Percentiles rank a stretch among this genome's conserved stretches.
Conservation (phyloP, 2,329 filamentous ascomycete species). For the Hypoxylon sp. region DNA sequence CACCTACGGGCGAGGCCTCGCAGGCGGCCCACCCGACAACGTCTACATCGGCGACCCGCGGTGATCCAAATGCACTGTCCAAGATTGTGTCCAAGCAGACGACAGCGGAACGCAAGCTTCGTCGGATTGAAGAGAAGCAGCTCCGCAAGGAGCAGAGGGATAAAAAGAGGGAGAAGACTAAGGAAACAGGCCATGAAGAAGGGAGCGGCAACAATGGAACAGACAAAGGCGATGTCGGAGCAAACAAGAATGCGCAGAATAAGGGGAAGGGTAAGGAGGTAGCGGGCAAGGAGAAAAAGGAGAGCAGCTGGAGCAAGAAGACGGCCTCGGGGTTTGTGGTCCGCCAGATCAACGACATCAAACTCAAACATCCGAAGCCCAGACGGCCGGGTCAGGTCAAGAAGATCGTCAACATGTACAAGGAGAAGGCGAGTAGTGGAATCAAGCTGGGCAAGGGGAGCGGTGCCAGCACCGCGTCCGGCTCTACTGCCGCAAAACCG, state of each 20-base stretch:
- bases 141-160: conserved; percentile 35
- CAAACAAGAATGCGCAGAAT: conserved; percentile 11
- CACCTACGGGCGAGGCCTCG: background rate
- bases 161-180: conserved; percentile 32
- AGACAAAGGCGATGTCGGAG: background rate
- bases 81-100: conserved; percentile 42
- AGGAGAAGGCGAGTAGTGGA: conserved; percentile 45
- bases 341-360: conserved; percentile 45
- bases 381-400: conserved; percentile 48
- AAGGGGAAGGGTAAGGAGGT: conserved; percentile 37
- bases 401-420: conserved; percentile 51
- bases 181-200: conserved; percentile 36
- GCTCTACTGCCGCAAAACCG: conserved; percentile 5
- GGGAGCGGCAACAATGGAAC: conserved; percentile 11
- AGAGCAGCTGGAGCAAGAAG: conserved; percentile 46
- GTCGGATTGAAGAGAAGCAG: conserved; percentile 43
- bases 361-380: conserved; percentile 47
- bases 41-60: conserved; percentile 19
- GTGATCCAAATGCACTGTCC: conserved; percentile 34
- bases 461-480: conserved; percentile 24
- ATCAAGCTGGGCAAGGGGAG: conserved; percentile 29
- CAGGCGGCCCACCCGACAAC: background rate
- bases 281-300: conserved; percentile 30
- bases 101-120: conserved; percentile 40
- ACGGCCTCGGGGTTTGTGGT: conserved; percentile 52